Percentiles rank a stretch among this genome's conserved stretches.
Evolutionary conservation across 768 basidiomycete genomes (phyloP).

Genomic region (Calocera viscosa): DNA sequence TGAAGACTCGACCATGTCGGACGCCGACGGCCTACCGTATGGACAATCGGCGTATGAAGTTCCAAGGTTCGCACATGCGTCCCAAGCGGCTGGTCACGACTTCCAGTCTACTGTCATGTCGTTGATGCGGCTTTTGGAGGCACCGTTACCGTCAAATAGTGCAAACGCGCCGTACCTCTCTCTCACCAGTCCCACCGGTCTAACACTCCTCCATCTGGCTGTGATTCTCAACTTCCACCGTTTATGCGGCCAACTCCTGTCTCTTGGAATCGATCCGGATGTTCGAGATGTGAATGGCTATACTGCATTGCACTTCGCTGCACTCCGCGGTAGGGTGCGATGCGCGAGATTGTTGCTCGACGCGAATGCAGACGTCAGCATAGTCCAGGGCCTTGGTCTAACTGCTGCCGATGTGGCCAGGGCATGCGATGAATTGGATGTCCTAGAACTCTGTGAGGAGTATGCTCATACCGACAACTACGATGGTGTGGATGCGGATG

Average conservation of each 20-base stretch:
- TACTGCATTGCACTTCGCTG: conserved; percentile 81
- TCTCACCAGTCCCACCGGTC: conserved; percentile 53
- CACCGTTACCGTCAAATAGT: conserved; percentile 35
- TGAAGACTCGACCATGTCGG: conserved; percentile 35
- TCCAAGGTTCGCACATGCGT: background rate
- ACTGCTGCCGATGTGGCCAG: conserved; percentile 52
- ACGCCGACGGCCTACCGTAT: conserved; percentile 10
- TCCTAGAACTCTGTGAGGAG: conserved; percentile 32
- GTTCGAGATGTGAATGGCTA: conserved; percentile 78
- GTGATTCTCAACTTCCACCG: conserved; percentile 62
- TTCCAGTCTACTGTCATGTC: conserved; percentile 69
- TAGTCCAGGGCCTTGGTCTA: conserved; percentile 60
- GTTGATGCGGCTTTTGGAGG: conserved; percentile 66
- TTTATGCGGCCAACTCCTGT: conserved; percentile 58
- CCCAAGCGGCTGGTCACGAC: conserved; percentile 25
- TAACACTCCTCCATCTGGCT: conserved; percentile 82
- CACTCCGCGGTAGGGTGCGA: conserved; percentile 45
- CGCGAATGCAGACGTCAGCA: conserved; percentile 67
- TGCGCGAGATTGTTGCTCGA: conserved; percentile 58
- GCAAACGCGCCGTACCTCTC: conserved; percentile 34
- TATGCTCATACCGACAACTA: conserved; percentile 20
- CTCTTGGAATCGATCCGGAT: conserved; percentile 64
- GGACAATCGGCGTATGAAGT: background rate
- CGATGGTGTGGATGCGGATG: conserved; percentile 22
- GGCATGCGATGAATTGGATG: conserved; percentile 21